phyloP scores from a whole-genome alignment of 2,329 filamentous ascomycete genomes.

The Fusarium algeriense region DNA sequence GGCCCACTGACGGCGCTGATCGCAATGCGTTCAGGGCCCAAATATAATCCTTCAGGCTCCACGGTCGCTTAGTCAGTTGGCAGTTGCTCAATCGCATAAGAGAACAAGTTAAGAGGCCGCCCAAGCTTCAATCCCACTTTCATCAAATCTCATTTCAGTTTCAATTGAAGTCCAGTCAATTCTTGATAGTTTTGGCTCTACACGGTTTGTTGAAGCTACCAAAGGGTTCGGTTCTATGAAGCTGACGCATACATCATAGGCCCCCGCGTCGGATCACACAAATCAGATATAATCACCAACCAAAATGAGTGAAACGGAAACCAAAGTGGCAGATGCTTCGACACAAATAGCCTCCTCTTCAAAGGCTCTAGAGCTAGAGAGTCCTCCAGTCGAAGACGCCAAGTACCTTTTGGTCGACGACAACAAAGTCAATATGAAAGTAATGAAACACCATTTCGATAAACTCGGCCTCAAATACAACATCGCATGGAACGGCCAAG shows the following conservation, averaged over 20 bases:
- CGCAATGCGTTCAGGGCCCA: neutral
- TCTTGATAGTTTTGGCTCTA: too few relatives aligned
- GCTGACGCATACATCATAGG: neutral
- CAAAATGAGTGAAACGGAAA: neutral
- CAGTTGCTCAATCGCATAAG: neutral
- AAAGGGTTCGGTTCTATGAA: neutral
- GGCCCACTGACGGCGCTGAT: neutral
- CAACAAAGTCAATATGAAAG: neutral
- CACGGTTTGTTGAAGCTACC: neutral
- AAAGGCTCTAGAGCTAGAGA: fast-evolving
- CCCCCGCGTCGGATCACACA: neutral
- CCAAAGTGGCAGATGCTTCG: neutral
- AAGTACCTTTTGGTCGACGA: slow-evolving; percentile 18
- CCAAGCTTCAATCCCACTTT: neutral
- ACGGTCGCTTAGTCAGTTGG: slow-evolving; percentile 7
- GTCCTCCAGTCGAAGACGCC: neutral
- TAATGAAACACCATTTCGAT: neutral
- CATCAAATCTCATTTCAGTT: fast-evolving
- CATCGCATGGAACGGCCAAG: slow-evolving; percentile 3
- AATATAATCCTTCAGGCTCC: slow-evolving; percentile 5
- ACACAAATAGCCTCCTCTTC: neutral
- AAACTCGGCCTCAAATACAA: slow-evolving; percentile 1
- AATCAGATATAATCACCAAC: too few relatives aligned
- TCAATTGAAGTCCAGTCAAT: fast-evolving
- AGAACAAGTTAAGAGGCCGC: neutral